Evolutionary conservation across 2,329 filamentous ascomycete species (phyloP), one percentile per base, ranked within the genome.

Genomic region (Fusarium tricinctum): DNA sequence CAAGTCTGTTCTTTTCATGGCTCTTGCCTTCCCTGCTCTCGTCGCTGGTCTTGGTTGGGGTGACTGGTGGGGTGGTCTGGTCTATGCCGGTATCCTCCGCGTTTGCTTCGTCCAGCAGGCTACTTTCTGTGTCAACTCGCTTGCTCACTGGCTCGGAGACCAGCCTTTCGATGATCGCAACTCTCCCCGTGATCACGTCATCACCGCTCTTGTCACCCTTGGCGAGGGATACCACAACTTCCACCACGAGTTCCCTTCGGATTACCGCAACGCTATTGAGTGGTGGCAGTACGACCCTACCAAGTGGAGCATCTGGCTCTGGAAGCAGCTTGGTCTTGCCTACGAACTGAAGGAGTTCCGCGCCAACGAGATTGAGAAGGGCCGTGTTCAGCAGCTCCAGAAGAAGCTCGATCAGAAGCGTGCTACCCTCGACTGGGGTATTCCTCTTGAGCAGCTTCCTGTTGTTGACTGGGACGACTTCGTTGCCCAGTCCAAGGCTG

Each of bases 191-290:
- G 93, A 97, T 76, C 92, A 97, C 81, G 87, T 95, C 77, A 88
- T 97, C 81, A 97, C 93, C 40, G 93, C 93, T 44, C 82, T 97
- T 19, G 90, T 93, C 73, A 97, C 93, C 43, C 90, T 97, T 22
- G 93, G 93, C 48, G 93, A 94, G 82, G 93, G 93, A 30, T 97
- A 97, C 84, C 93, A 97, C 87, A 97, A 97, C 86, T 97, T 97
- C 87, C 93, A 97, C 83, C 93, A 97, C 86, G 93, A 97, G 80
- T 97, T 97, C 82, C 93, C 93, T 55, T 95, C 92, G 13, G 93
- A 97, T 80, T 97, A 96, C 88, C 92, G 93, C 78, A 97, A 97
- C 78, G 93, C 92, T 66, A 95, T 96, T 73, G 86, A 93, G 81
- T 97, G 93, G 92, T 91, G 89, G 83, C 93, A 97, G 78, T 97